Conservation (phyloP, 768 basidiomycete genomes). For the Tulasnella sp. region DNA sequence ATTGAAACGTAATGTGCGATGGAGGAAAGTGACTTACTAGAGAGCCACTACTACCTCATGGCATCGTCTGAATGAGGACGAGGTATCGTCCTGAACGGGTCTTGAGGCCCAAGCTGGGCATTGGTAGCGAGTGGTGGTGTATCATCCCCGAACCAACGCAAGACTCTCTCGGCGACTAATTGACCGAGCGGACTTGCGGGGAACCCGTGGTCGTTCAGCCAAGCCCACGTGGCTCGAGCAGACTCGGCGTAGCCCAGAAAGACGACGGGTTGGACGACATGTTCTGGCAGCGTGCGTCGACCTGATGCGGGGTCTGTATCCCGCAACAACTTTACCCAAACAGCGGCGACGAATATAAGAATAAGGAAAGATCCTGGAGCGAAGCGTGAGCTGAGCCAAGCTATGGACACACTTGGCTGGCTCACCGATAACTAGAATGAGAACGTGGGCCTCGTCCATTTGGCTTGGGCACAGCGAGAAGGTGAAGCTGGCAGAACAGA, state of each 20-base stretch:
- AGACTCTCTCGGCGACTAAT: not conserved
- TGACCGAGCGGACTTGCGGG: not conserved
- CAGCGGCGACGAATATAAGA: not conserved
- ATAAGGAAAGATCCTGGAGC: not conserved
- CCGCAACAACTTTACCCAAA: not conserved
- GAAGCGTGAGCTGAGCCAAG: not conserved
- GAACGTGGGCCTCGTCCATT: not conserved
- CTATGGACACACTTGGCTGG: not conserved
- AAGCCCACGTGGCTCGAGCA: not conserved
- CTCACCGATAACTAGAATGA: not conserved
- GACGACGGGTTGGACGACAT: not conserved
- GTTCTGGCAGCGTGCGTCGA: not conserved
- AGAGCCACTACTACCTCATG: not conserved
- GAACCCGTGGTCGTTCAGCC: not conserved
- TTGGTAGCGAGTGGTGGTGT: not conserved
- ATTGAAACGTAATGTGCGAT: not conserved
- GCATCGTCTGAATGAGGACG: not conserved
- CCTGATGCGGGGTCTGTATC: not conserved
- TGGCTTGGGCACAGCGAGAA: not conserved
- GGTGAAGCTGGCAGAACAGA: not conserved
- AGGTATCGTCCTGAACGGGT: not conserved
- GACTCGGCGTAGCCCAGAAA: not conserved
- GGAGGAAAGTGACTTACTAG: not conserved
- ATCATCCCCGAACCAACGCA: not conserved
- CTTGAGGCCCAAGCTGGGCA: not conserved